These are phyloP conservation scores for Nymphaea colorata DNA, from an alignment of 164 flowering plant genomes.

Conservation along the genomic window DNA sequence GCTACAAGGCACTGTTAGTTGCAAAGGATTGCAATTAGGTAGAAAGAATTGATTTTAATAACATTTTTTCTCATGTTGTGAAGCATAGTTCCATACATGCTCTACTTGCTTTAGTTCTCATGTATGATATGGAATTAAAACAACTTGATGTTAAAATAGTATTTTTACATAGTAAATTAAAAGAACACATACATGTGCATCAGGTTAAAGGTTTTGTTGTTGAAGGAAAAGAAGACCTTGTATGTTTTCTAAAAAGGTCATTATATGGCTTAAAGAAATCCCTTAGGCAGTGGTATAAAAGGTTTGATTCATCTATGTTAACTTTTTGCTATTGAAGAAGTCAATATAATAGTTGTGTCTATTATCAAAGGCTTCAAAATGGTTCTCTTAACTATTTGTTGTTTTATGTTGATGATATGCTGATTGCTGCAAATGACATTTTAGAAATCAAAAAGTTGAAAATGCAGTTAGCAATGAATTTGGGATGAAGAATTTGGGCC, in stretches of 20 bases:
- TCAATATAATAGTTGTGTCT: constrained; percentile 5
- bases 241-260: constrained; percentile 4
- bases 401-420: constrained; percentile 5
- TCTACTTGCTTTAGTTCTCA: constrained; percentile 3
- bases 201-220: constrained; percentile 1
- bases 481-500: constrained; percentile 3
- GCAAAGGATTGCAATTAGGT: constrained; percentile 1
- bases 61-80: constrained; percentile 2
- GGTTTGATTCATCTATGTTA: constrained; percentile 4
- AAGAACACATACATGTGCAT: constrained; percentile 4
- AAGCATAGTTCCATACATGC: background rate
- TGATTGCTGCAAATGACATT: background rate
- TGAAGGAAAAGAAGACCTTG: constrained; percentile 4
- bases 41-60: constrained; percentile 1
- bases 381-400: background rate
- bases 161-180: constrained; percentile 4
- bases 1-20: background rate
- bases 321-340: background rate
- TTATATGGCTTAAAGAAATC: constrained; percentile 3
- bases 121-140: constrained; percentile 1
- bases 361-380: background rate
- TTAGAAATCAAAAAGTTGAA: constrained; percentile 1
- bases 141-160: constrained; percentile 4
- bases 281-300: constrained; percentile 1
- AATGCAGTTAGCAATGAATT: background rate